Evolutionary conservation across 2,329 filamentous ascomycete species (phyloP).

Genomic region (Cercospora sojina): DNA sequence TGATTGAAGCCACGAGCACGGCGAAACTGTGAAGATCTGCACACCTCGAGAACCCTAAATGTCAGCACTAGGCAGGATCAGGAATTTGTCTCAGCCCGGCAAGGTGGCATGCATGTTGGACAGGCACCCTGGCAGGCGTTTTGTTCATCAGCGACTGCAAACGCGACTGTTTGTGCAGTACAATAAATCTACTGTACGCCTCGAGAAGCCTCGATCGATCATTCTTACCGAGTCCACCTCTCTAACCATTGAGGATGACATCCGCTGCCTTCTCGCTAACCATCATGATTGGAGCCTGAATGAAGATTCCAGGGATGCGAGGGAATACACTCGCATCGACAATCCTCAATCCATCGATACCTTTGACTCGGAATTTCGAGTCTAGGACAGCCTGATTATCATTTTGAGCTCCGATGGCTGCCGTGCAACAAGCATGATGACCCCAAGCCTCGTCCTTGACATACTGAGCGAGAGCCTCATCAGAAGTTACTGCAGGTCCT

Average conservation of each 20-base stretch:
- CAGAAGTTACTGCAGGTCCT: conserved; percentile 42
- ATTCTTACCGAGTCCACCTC: neutral
- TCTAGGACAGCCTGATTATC: conserved; percentile 24
- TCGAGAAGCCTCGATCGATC: neutral
- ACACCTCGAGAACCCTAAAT: neutral
- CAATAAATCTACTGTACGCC: neutral
- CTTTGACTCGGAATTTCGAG: conserved; percentile 20
- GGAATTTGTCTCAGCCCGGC: neutral
- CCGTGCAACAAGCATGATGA: conserved; percentile 58
- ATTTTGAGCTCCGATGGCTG: conserved; percentile 50
- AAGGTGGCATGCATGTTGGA: neutral
- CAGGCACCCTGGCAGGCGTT: neutral
- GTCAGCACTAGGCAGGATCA: neutral
- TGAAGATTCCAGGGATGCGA: conserved; percentile 55
- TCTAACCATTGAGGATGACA: conserved; percentile 45
- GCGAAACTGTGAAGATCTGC: neutral
- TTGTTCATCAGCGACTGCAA: neutral
- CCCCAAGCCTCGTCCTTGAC: conserved; percentile 50
- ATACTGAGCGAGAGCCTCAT: conserved; percentile 49
- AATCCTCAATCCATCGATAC: conserved; percentile 30
- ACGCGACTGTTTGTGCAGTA: neutral
- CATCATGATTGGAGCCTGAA: conserved; percentile 56
- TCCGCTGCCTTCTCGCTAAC: conserved; percentile 62
- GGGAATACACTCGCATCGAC: conserved; percentile 45
- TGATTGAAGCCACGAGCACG: neutral